Evolutionary conservation across 1,284 basidiomycete genomes (phyloP).

Genomic region (Ceratobasidium theobromae): DNA sequence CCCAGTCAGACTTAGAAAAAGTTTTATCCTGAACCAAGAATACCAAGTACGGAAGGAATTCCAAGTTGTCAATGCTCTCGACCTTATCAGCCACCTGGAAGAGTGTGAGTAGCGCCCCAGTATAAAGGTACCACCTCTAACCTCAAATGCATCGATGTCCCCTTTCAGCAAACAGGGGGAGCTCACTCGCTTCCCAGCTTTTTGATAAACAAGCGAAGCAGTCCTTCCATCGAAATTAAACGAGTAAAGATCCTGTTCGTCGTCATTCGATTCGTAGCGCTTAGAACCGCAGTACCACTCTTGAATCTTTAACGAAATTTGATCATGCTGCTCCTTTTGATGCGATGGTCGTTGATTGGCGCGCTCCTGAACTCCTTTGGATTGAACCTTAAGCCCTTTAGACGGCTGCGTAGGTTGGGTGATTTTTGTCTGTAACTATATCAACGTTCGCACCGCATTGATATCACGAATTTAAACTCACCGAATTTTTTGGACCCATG

Average conservation of each 20-base stretch:
- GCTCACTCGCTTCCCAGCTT: background rate
- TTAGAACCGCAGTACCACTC: constrained; percentile 15
- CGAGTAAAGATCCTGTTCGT: background rate
- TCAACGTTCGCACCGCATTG: too few species aligned
- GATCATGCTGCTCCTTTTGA: background rate
- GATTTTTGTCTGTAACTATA: too few species aligned
- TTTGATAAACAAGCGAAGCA: background rate
- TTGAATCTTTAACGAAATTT: background rate
- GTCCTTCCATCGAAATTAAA: background rate
- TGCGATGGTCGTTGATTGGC: background rate
- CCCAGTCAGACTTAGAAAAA: background rate
- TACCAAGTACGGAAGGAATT: background rate
- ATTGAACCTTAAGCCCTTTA: too few species aligned
- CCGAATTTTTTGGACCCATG: too few species aligned
- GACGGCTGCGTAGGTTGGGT: background rate
- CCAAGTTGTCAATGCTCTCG: background rate
- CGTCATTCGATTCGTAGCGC: background rate
- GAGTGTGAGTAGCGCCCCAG: background rate
- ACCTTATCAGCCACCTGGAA: background rate
- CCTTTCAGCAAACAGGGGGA: background rate
- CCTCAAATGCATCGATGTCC: constrained; percentile 1
- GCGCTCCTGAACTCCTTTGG: background rate
- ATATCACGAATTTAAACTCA: too few species aligned
- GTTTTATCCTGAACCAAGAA: background rate
- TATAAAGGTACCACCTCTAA: background rate